These are phyloP conservation scores for Chytriomyces sp. DNA, from an alignment of 192 early-diverging fungal genomes.

Conservation along the genomic window DNA sequence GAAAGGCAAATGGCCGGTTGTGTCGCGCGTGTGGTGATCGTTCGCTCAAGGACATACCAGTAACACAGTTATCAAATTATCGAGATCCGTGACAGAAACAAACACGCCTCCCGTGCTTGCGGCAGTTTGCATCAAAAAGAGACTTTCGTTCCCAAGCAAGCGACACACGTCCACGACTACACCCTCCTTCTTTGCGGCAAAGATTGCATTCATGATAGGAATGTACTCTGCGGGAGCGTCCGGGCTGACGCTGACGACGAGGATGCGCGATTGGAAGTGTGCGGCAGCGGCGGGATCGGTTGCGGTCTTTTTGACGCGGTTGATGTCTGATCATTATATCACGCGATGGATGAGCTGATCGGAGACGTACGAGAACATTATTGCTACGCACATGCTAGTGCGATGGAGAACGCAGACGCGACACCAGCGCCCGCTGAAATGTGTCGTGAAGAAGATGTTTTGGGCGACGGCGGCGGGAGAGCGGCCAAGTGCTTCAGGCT, in stretches of 20 bases:
- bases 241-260: slow-evolving; percentile 82
- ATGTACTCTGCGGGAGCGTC: slow-evolving; percentile 92
- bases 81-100: slow-evolving; percentile 67
- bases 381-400: slow-evolving; percentile 30
- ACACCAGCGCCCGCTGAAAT: too few species aligned
- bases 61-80: slow-evolving; percentile 80
- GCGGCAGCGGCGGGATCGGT: slow-evolving; percentile 49
- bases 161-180: slow-evolving; percentile 92
- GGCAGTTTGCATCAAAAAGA: slow-evolving; percentile 92
- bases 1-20: too few species aligned
- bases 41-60: slow-evolving; percentile 73
- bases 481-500: background rate
- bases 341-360: background rate
- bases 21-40: too few species aligned
- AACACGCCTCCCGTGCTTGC: slow-evolving; percentile 87
- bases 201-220: slow-evolving; percentile 97
- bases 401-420: slow-evolving; percentile 36
- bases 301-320: slow-evolving; percentile 59
- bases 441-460: slow-evolving; percentile 10
- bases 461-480: slow-evolving; percentile 7
- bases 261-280: slow-evolving; percentile 76
- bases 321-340: slow-evolving; percentile 58
- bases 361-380: too few species aligned
- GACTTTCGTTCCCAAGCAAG: slow-evolving; percentile 71
- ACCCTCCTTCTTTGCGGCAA: slow-evolving; percentile 91